Evolutionary conservation across 2,329 filamentous ascomycete genomes (phyloP).

Genomic region (Ophiostoma novo-ulmi): DNA sequence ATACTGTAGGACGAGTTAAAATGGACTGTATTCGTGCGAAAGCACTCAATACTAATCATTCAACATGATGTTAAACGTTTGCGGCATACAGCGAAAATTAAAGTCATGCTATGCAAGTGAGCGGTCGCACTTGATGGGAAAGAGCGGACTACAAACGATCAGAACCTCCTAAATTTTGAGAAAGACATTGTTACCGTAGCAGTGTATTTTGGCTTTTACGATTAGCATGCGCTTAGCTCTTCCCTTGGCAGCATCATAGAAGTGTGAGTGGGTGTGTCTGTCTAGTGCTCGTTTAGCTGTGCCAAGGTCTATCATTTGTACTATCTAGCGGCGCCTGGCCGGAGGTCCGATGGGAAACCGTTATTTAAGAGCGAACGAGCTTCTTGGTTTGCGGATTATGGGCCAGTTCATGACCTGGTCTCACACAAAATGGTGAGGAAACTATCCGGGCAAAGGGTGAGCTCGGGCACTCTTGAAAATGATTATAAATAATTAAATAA

Average conservation of each 20-base stretch:
- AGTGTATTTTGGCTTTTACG: not conserved
- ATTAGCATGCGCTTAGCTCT: not conserved
- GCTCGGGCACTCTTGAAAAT: not conserved
- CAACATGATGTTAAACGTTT: not conserved
- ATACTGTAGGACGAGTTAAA: not conserved
- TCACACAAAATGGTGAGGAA: not conserved
- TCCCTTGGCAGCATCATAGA: not conserved
- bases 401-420: not conserved
- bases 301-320: not conserved
- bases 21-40: not conserved
- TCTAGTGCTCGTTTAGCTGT: not conserved
- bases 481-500: not conserved
- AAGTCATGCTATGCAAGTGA: not conserved
- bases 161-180: not conserved
- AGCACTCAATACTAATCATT: not conserved
- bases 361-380: constrained; percentile 1
- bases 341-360: constrained; percentile 12
- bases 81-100: not conserved
- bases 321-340: not conserved
- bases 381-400: not conserved
- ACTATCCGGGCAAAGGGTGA: not conserved
- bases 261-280: not conserved
- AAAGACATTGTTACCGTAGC: not conserved
- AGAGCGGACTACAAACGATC: not conserved
- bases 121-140: not conserved